Conservation (phyloP, 2,329 filamentous ascomycete genomes). For the Pyrenophora graminea region DNA sequence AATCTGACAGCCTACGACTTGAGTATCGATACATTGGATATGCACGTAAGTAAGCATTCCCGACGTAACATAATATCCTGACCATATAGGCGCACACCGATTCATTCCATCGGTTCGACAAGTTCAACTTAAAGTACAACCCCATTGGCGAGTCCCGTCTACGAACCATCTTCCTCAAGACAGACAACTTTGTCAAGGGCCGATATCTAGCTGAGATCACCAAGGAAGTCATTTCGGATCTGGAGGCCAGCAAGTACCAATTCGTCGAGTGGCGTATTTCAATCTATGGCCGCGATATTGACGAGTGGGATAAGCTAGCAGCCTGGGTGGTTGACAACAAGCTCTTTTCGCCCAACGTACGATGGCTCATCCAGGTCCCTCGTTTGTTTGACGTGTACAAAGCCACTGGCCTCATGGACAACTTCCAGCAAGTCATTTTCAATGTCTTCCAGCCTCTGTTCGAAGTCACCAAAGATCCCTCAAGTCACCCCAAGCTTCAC, state of each 20-base stretch:
- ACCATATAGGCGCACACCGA: conserved; percentile 80
- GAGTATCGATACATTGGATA: conserved; percentile 97
- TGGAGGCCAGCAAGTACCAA: conserved; percentile 98
- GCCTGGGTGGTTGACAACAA: conserved; percentile 99
- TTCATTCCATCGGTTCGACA: conserved; percentile 98
- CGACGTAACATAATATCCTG: conserved; percentile 1
- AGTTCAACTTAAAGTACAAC: conserved; percentile 99
- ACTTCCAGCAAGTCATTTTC: conserved; percentile 84
- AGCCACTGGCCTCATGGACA: conserved; percentile 80
- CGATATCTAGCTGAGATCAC: conserved; percentile 97
- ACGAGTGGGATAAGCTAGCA: conserved; percentile 97
- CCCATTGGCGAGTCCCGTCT: conserved; percentile 93
- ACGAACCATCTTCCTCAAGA: conserved; percentile 98
- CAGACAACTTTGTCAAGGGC: conserved; percentile 95
- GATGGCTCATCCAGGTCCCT: conserved; percentile 95
- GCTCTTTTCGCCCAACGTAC: conserved; percentile 94
- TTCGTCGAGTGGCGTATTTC: conserved; percentile 99
- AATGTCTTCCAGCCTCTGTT: conserved; percentile 95
- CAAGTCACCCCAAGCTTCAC: conserved; percentile 87
- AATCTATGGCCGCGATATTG: conserved; percentile 87
- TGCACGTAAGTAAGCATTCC: conserved; percentile 72
- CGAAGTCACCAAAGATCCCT: conserved; percentile 86
- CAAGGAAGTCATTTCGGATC: conserved; percentile 93
- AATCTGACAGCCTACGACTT: conserved; percentile 96
- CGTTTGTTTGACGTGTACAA: conserved; percentile 97